phyloP scores from a whole-genome alignment of 495 filamentous ascomycete species.

The Hypoxylon trugodes region DNA sequence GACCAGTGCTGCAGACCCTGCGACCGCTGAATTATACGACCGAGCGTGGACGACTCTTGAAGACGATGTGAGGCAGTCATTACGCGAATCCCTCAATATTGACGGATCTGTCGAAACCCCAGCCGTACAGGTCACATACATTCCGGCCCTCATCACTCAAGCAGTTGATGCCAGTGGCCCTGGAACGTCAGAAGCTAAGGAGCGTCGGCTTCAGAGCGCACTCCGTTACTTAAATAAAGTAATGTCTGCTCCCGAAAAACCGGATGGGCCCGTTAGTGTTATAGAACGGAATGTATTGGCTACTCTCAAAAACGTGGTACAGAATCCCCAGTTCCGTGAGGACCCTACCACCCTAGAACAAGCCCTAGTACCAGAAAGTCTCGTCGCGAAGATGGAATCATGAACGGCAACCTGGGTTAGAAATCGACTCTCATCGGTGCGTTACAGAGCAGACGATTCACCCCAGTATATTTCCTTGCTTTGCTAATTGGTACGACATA shows the following conservation, averaged over 20 bases:
- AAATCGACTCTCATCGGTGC: no score
- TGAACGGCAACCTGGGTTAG: neutral
- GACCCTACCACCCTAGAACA: slow-evolving; percentile 28
- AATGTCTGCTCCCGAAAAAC: slow-evolving; percentile 21
- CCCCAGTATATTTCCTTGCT: no score
- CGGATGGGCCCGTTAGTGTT: slow-evolving; percentile 17
- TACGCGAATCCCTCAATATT: slow-evolving; percentile 44
- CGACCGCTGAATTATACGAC: slow-evolving; percentile 46
- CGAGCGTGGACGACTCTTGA: slow-evolving; percentile 41
- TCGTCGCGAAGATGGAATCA: slow-evolving; percentile 8
- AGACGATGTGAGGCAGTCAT: slow-evolving; percentile 14
- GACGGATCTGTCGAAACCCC: slow-evolving; percentile 42
- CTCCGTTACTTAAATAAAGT: slow-evolving; percentile 35
- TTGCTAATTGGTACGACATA: no score
- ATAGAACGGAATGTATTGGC: slow-evolving; percentile 36
- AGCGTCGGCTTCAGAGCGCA: slow-evolving; percentile 22
- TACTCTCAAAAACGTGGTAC: slow-evolving; percentile 21
- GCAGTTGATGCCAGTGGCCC: slow-evolving; percentile 21
- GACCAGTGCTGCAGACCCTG: slow-evolving; percentile 42
- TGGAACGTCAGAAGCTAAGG: slow-evolving; percentile 13
- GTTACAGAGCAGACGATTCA: no score
- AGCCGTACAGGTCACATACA: slow-evolving; percentile 50
- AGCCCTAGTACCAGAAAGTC: slow-evolving; percentile 26
- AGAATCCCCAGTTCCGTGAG: slow-evolving; percentile 23
- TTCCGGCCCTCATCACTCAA: slow-evolving; percentile 44